Evolutionary conservation across 169 alveolate genomes (phyloP).

Genomic region (Eimeria sp.): DNA sequence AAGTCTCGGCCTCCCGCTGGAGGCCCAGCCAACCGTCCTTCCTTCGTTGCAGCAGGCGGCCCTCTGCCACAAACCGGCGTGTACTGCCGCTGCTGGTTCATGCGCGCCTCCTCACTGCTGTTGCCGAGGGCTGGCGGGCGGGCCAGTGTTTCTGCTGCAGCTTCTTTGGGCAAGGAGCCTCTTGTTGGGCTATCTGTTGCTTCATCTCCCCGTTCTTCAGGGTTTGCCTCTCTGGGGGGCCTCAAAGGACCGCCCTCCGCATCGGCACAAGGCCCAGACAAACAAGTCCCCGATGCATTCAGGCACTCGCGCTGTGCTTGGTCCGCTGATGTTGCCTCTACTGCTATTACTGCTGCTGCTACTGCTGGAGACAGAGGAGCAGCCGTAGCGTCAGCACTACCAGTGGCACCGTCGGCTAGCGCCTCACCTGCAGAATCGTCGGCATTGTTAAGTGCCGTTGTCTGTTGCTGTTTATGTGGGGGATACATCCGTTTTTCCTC

Average conservation of each 20-base stretch:
- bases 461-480: conserved; percentile 16
- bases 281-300: background rate
- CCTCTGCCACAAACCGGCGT: background rate
- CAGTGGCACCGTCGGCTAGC: background rate
- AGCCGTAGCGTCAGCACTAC: background rate
- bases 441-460: background rate
- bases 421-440: background rate
- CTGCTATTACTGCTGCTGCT: background rate
- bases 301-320: background rate
- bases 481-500: background rate
- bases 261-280: background rate
- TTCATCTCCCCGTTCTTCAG: background rate
- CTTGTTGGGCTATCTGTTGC: background rate
- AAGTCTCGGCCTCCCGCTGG: background rate
- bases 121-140: background rate
- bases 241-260: background rate
- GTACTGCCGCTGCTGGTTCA: background rate
- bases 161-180: background rate
- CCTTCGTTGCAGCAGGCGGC: background rate
- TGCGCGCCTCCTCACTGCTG: background rate
- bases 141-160: background rate
- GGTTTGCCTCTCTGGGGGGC: background rate
- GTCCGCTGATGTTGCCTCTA: background rate
- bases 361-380: background rate
- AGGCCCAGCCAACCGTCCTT: background rate